Evolutionary conservation across 1,139 yeast genomes (phyloP).

Genomic region (Yamadazyma mexicana): DNA sequence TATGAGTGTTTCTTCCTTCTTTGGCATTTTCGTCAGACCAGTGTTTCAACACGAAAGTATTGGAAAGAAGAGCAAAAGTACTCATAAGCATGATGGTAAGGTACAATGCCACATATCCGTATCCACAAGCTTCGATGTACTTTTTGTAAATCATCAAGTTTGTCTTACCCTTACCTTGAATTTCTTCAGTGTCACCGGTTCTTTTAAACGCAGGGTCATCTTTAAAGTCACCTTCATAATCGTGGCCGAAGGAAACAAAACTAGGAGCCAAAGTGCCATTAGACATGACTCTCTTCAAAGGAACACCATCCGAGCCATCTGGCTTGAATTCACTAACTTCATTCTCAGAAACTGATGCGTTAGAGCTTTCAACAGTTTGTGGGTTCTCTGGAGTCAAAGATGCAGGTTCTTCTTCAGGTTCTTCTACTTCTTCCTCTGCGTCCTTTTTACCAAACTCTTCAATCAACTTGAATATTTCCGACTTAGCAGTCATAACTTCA

Average conservation of each 20-base stretch:
- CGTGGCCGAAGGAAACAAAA: slow-evolving; percentile 24
- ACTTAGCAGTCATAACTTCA: slow-evolving; percentile 21
- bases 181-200: slow-evolving; percentile 32
- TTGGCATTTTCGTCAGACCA: slow-evolving; percentile 39
- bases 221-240: slow-evolving; percentile 19
- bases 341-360: slow-evolving; percentile 7
- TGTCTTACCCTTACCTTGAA: slow-evolving; percentile 31
- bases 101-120: slow-evolving; percentile 26
- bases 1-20: slow-evolving; percentile 24
- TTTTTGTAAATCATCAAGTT: slow-evolving; percentile 32
- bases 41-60: slow-evolving; percentile 33
- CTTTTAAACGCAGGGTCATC: slow-evolving; percentile 19
- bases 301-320: slow-evolving; percentile 6
- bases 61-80: slow-evolving; percentile 24
- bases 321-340: slow-evolving; percentile 10
- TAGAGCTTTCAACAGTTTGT: neutral
- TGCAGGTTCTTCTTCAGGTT: slow-evolving; percentile 7
- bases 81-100: slow-evolving; percentile 21
- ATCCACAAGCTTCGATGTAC: slow-evolving; percentile 38
- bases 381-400: too few species aligned
- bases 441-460: slow-evolving; percentile 25
- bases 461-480: slow-evolving; percentile 25
- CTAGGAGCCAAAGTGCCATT: slow-evolving; percentile 20
- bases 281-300: slow-evolving; percentile 11
- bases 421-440: slow-evolving; percentile 14